phyloP scores from a whole-genome alignment of 192 early-diverging fungal species.

The Spizellomyces sp. region DNA sequence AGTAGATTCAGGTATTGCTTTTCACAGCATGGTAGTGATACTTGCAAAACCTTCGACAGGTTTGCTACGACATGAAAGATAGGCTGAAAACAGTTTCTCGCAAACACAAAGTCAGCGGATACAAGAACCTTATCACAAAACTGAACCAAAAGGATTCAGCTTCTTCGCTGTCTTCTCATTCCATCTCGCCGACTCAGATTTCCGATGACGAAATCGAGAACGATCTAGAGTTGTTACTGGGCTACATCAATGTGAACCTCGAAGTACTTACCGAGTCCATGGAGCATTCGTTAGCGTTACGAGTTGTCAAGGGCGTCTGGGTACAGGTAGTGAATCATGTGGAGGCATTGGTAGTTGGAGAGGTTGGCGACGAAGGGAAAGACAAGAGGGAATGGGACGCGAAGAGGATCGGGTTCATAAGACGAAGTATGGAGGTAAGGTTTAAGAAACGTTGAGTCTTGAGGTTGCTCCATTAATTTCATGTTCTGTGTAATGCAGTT shows the following conservation, averaged over 20 bases:
- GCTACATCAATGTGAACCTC: slow-evolving; percentile 39
- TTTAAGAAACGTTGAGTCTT: not conserved
- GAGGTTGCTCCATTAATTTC: not conserved
- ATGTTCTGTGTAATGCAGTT: not conserved
- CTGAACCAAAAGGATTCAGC: slow-evolving; percentile 5
- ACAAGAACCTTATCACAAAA: slow-evolving; percentile 30
- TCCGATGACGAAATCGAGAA: slow-evolving; percentile 15
- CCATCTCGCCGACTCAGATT: not conserved
- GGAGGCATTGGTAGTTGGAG: slow-evolving; percentile 35
- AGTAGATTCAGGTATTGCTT: not conserved
- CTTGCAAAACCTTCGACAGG: slow-evolving; percentile 6
- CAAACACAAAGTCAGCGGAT: slow-evolving; percentile 25
- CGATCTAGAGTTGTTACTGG: slow-evolving; percentile 29
- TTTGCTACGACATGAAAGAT: slow-evolving; percentile 33
- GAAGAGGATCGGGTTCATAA: slow-evolving; percentile 26
- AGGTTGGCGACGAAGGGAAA: slow-evolving; percentile 25
- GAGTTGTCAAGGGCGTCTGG: slow-evolving; percentile 33
- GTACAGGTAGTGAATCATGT: slow-evolving; percentile 22
- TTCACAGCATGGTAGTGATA: not conserved
- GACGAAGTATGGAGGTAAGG: slow-evolving; percentile 23
- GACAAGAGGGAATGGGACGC: slow-evolving; percentile 33
- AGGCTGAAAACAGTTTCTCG: slow-evolving; percentile 30
- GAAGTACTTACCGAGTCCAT: slow-evolving; percentile 35
- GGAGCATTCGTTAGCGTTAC: slow-evolving; percentile 23
- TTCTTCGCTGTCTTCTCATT: not conserved